Evolutionary conservation across 768 basidiomycete genomes (phyloP).

Genomic region (Lentinula raphanica): DNA sequence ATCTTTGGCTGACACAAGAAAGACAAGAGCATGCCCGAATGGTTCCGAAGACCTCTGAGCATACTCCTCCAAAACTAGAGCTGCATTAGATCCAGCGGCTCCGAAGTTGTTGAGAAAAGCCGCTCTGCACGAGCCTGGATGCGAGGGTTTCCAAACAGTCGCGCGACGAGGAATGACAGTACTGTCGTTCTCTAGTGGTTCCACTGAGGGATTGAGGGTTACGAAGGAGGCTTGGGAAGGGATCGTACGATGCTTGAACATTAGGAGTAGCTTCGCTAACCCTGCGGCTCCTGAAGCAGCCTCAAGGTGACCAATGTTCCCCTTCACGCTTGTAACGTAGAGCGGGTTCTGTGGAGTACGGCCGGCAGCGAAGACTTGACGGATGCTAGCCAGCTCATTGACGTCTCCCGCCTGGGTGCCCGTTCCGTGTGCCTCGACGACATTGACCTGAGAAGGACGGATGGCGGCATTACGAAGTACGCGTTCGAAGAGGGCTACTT

Average conservation of each 20-base stretch:
- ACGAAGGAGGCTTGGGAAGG: slow-evolving; percentile 57
- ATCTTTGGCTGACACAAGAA: slow-evolving; percentile 63
- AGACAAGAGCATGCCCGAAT: slow-evolving; percentile 27
- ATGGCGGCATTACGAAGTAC: slow-evolving; percentile 43
- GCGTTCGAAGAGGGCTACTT: slow-evolving; percentile 47
- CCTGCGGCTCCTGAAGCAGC: slow-evolving; percentile 71
- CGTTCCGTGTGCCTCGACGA: slow-evolving; percentile 73
- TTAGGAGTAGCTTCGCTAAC: slow-evolving; percentile 65
- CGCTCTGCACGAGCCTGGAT: slow-evolving; percentile 32
- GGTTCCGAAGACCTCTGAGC: slow-evolving; percentile 1
- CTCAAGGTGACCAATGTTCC: slow-evolving; percentile 71
- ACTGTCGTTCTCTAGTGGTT: slow-evolving; percentile 39
- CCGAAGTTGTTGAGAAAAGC: slow-evolving; percentile 74
- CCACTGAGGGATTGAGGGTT: slow-evolving; percentile 53
- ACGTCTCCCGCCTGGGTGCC: slow-evolving; percentile 71
- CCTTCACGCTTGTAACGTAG: slow-evolving; percentile 65
- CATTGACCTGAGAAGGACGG: slow-evolving; percentile 41
- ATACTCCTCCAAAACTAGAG: slow-evolving; percentile 56
- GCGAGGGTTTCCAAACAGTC: slow-evolving; percentile 39
- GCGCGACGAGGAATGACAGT: slow-evolving; percentile 34
- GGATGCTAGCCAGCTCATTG: slow-evolving; percentile 58
- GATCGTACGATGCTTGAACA: slow-evolving; percentile 53
- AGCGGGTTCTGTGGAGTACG: slow-evolving; percentile 45
- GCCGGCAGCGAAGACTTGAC: slow-evolving; percentile 42
- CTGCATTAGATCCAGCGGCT: slow-evolving; percentile 66